These are phyloP conservation scores for Magnolia sinica DNA, from an alignment of 164 flowering plant genomes.

Conservation along the genomic window DNA sequence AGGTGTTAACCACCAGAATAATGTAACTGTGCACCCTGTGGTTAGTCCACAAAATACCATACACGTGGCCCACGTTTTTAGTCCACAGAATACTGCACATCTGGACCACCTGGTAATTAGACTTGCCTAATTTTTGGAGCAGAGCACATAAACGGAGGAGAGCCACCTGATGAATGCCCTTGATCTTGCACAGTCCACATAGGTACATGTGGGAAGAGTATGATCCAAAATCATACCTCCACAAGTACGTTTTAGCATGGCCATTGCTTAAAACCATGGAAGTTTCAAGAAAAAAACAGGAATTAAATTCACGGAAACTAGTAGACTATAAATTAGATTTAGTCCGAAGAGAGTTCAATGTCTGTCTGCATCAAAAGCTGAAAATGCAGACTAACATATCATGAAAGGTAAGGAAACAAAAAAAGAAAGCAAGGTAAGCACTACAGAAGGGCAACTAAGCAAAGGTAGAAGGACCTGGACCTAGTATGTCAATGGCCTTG, in stretches of 20 bases:
- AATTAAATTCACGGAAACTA: neutral
- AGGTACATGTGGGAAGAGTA: too few relatives aligned
- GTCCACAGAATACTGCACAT: neutral
- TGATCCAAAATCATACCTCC: too few relatives aligned
- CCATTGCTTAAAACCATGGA: neutral
- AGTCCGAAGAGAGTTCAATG: neutral
- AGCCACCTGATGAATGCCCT: too few relatives aligned
- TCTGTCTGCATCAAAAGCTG: neutral
- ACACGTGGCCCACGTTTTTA: neutral
- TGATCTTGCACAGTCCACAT: too few relatives aligned
- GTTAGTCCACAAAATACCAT: neutral
- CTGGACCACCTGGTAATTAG: neutral
- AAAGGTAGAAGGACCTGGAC: constrained; percentile 24
- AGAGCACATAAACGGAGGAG: neutral
- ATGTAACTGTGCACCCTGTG: neutral
- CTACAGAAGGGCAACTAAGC: neutral
- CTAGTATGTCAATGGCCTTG: constrained; percentile 58
- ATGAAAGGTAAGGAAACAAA: neutral
- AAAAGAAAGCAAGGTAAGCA: neutral
- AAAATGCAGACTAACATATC: neutral
- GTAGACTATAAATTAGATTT: neutral
- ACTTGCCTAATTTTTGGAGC: neutral
- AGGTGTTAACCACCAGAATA: neutral
- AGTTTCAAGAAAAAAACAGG: neutral
- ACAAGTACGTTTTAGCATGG: neutral